Evolutionary conservation across 2,329 filamentous ascomycete genomes (phyloP).

Genomic region (Annulohypoxylon truncatum): DNA sequence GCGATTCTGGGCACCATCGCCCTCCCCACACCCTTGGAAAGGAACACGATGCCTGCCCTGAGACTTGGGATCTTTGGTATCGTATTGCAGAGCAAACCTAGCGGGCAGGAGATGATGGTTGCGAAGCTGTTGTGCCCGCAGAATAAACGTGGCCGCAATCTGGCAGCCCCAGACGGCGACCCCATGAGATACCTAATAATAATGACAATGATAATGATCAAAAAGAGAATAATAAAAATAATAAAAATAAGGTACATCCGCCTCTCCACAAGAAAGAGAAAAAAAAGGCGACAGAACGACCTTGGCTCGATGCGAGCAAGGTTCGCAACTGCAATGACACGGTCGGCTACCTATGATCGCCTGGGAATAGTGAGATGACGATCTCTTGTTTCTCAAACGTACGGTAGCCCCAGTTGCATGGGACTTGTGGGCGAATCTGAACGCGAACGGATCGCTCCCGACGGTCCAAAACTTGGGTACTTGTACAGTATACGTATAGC

Average conservation of each 20-base stretch:
- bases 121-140: background rate
- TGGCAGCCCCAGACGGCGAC: conserved; percentile 11
- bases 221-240: background rate
- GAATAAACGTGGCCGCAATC: conserved; percentile 22
- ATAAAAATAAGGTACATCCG: background rate
- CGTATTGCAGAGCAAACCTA: background rate
- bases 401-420: conserved; percentile 38
- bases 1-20: conserved; percentile 27
- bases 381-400: conserved; percentile 41
- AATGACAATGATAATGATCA: background rate
- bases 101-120: background rate
- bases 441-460: conserved; percentile 43
- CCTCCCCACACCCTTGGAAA: conserved; percentile 25
- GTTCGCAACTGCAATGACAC: conserved; percentile 35
- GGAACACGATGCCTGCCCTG: conserved; percentile 17
- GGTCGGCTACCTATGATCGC: conserved; percentile 41
- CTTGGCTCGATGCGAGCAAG: conserved; percentile 31
- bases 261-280: background rate
- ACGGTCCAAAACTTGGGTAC: conserved; percentile 38
- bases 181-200: background rate
- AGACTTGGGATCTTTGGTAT: conserved; percentile 20
- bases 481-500: conserved; percentile 26
- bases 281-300: conserved; percentile 2
- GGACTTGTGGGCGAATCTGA: conserved; percentile 43
- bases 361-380: conserved; percentile 41